phyloP scores from a whole-genome alignment of 2,329 filamentous ascomycete genomes.

The Pseudocercospora fijiensis region DNA sequence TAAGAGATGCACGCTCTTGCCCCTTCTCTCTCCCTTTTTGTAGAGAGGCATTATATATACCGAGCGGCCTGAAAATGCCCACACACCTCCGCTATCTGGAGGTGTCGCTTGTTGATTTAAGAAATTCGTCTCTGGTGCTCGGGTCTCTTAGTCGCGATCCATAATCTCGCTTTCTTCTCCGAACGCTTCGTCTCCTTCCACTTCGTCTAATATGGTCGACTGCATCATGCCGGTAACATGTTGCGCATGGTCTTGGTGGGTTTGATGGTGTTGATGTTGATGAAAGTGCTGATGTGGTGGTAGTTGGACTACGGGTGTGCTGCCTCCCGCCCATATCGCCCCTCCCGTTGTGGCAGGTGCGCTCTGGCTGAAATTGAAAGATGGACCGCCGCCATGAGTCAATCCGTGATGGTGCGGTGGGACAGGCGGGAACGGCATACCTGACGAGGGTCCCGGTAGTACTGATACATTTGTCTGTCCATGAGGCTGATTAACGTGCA shows the following conservation, averaged over 20 bases:
- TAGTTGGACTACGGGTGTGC: slow-evolving; percentile 9
- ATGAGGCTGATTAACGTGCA: slow-evolving; percentile 28
- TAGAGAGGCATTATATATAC: not conserved
- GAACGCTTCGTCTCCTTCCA: slow-evolving; percentile 46
- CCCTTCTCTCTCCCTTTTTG: not conserved
- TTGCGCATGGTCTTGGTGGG: slow-evolving; percentile 30
- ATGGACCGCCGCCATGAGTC: slow-evolving; percentile 1
- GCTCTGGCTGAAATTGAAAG: slow-evolving; percentile 31
- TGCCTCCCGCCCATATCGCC: slow-evolving; percentile 23
- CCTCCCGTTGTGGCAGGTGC: slow-evolving; percentile 34
- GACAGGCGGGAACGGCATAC: slow-evolving; percentile 19
- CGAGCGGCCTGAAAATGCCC: not conserved
- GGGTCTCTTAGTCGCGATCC: slow-evolving; percentile 29
- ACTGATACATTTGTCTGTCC: slow-evolving; percentile 30
- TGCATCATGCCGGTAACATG: slow-evolving; percentile 42
- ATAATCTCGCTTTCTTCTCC: slow-evolving; percentile 49
- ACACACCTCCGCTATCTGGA: not conserved
- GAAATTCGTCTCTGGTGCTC: not conserved
- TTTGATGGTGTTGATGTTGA: not conserved
- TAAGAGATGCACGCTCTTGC: not conserved
- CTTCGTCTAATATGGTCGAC: slow-evolving; percentile 41
- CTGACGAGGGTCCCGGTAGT: slow-evolving; percentile 23
- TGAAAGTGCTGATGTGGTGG: not conserved
- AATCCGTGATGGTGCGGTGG: slow-evolving; percentile 2
- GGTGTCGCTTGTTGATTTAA: not conserved